Evolutionary conservation across 2,329 filamentous ascomycete species (phyloP), one percentile per base, ranked within the genome.

Genomic region (Clarireedia hainanense): DNA sequence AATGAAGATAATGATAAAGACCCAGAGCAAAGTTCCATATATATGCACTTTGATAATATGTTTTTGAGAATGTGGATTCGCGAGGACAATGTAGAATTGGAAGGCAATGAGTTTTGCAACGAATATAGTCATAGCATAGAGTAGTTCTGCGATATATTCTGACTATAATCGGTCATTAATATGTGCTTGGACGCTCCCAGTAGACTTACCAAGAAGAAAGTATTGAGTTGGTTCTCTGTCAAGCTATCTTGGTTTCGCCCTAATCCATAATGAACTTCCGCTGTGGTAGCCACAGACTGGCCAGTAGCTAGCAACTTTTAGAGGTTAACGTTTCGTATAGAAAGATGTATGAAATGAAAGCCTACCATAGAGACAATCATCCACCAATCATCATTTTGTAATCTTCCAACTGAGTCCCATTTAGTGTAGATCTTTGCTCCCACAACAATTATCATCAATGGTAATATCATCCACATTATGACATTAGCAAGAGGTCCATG

Each of bases 401-500:
- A 15, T 49, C 49, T 53, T 6, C 34, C 14, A 34, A 37, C 15
- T 10, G 30, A 17, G 6, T 34, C 12, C 24, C n/a, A 53, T 39
- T 53, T 53, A 12, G 37, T 57, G 17, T 30, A 57, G 4, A 50
- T 27, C 42, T 57, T 57, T 3, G 50, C 45, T 14, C 27, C 7
- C 2, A 30, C 39, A 15, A 49, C 23, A 14, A 57, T 20, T 6
- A 53, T n/a, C 55, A 54, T 54, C 12, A 50, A 45, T n/a, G 49
- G 43, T 14, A 57, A 14, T 6, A 47, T 47, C 36, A 54, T 47
- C 55, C 50, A 57, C 45, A 42, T 47, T 20, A 43, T 45, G 17
- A 57, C 24, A 37, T 53, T 54, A 10, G 49, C 14, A 12, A 53
- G 42, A 9, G 55, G 50, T 1, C 55, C 55, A 34, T 56, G 49